Evolutionary conservation across 108 stramenopile species (phyloP).

Genomic region (Chaetoceros muelleri): DNA sequence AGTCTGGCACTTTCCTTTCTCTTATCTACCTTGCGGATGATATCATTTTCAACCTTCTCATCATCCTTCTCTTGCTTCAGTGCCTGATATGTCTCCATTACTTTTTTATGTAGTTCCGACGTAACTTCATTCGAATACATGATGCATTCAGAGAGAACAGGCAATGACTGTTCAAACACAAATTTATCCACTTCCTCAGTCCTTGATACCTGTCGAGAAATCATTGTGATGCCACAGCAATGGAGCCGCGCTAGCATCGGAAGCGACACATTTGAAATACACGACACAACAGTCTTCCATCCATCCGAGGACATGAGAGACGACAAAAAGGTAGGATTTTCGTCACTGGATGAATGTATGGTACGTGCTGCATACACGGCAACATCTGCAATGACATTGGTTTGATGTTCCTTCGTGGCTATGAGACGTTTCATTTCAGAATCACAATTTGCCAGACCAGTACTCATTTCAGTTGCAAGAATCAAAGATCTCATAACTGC

Average conservation of each 20-base stretch:
- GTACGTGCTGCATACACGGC: slow-evolving; percentile 35
- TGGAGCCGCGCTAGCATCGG: background rate
- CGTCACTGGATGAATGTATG: slow-evolving; percentile 59
- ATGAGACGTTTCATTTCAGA: background rate
- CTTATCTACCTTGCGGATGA: slow-evolving; percentile 35
- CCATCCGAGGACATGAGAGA: background rate
- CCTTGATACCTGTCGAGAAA: background rate
- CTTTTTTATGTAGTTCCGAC: slow-evolving; percentile 7
- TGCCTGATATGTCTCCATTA: slow-evolving; percentile 1
- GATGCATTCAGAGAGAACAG: background rate
- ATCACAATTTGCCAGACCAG: background rate
- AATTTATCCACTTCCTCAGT: slow-evolving; percentile 2
- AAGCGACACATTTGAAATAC: background rate
- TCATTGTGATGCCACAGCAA: slow-evolving; percentile 1
- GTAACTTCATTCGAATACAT: slow-evolving; percentile 2
- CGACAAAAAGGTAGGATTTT: slow-evolving; percentile 31
- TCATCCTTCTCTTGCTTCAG: slow-evolving; percentile 36
- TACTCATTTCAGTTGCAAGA: slow-evolving; percentile 4
- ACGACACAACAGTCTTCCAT: background rate
- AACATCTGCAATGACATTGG: slow-evolving; percentile 14
- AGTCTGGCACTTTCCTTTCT: slow-evolving; percentile 54
- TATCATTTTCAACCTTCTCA: slow-evolving; percentile 42
- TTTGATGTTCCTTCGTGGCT: background rate
- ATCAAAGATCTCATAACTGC: background rate
- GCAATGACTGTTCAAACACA: slow-evolving; percentile 4